phyloP scores from a whole-genome alignment of 2,329 filamentous ascomycete species.

The Mycosphaerella sp. region DNA sequence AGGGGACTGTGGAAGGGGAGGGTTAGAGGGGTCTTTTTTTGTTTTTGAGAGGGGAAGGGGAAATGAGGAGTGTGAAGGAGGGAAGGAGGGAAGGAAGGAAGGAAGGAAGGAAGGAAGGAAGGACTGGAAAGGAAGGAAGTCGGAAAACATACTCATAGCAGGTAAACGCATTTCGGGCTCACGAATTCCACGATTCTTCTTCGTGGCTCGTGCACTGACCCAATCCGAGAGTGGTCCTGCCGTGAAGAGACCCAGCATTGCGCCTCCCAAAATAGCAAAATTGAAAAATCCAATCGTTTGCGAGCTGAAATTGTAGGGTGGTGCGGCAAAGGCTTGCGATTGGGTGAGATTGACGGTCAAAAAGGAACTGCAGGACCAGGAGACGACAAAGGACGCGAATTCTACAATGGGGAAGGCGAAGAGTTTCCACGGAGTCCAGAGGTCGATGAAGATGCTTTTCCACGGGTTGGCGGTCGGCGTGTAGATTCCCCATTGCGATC shows the following conservation, averaged over 20 bases:
- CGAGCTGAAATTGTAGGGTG: slow-evolving; percentile 50
- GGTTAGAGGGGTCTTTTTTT: too few species aligned
- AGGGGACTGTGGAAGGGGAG: slow-evolving; percentile 41
- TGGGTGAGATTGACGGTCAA: slow-evolving; percentile 56
- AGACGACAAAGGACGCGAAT: slow-evolving; percentile 56
- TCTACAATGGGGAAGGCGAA: slow-evolving; percentile 58
- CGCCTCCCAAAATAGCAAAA: slow-evolving; percentile 51
- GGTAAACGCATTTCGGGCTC: slow-evolving; percentile 55
- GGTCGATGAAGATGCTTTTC: slow-evolving; percentile 45
- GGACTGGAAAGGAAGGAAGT: too few species aligned
- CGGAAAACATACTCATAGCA: slow-evolving; percentile 32
- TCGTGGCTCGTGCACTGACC: slow-evolving; percentile 50
- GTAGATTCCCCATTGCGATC: slow-evolving; percentile 51
- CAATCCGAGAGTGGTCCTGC: slow-evolving; percentile 53
- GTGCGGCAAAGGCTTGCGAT: slow-evolving; percentile 48
- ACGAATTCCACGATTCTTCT: slow-evolving; percentile 48
- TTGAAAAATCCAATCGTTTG: slow-evolving; percentile 51
- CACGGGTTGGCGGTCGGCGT: slow-evolving; percentile 44
- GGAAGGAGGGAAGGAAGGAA: background rate
- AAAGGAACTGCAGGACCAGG: slow-evolving; percentile 53
- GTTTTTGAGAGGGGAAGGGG: background rate
- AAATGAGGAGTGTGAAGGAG: too few species aligned
- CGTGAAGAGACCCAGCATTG: slow-evolving; percentile 49
- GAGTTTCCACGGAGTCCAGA: slow-evolving; percentile 58
- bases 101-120: background rate